Evolutionary conservation across 768 basidiomycete genomes (phyloP), one percentile per base, ranked within the genome.

Genomic region (Lentinus brumalis): DNA sequence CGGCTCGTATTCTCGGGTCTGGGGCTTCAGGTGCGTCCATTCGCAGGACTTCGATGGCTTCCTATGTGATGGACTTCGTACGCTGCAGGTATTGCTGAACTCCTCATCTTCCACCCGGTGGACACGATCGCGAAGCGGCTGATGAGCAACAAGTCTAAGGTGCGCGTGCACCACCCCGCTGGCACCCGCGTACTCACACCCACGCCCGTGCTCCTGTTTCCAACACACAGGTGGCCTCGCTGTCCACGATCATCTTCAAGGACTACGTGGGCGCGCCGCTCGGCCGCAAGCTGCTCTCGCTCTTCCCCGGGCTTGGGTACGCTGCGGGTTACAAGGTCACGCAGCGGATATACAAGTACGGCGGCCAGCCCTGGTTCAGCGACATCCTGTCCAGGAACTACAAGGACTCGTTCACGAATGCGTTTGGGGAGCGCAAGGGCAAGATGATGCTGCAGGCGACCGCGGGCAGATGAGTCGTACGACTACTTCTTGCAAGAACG

Each of bases 251-350:
- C 78, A 82, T 99, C 73, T 99, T 99, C 85, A 84, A 91, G 31
- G 89, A 95, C 42, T 78, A 88, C 32, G 91, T 95, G 8, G 72
- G 81, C 0, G 88, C 92, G 3, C 77, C 92, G 2, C 57, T 91
- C 1, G 75, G 79, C 6, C 79, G 78, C 42, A 92, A 91, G 73
- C 82, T 96, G 66, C 66, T 97, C 16, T 96, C 94, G 3, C 83
- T 99, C n/a, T 99, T 99, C 81, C 96, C 96, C 39, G 96, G 94
- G 55, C 86, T 99, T 4, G 96, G 96, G 2, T 99, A 99, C 72
- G 96, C 97, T 5, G 97, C 96, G 30, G 96, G 97, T 5, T 99
- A 98, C 86, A 99, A 98, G 75, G 78, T 98, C 70, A 77, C 93
- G 0, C 95, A 98, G 76, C 86, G 95, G 53, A 83, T 94, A 69